phyloP scores from a whole-genome alignment of 306 rosid genomes.

The Pachyrhizus erosus region DNA sequence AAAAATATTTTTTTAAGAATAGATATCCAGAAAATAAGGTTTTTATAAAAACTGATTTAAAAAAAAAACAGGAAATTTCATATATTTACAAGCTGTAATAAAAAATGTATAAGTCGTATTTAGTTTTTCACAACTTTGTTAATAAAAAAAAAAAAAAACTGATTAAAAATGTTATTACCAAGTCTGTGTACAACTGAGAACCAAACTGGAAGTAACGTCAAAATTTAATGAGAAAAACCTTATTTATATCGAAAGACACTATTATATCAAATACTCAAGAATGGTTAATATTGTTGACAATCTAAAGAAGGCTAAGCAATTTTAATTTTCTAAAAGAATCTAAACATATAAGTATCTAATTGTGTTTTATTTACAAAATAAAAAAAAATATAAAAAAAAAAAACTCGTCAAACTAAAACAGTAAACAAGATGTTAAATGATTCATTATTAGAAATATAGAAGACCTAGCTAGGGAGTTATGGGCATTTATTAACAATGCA shows the following conservation, averaged over 20 bases:
- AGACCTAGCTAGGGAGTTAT: neutral
- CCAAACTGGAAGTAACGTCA: neutral
- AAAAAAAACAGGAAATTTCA: neutral
- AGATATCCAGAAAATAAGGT: neutral
- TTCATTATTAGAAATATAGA: neutral
- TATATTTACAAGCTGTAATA: neutral
- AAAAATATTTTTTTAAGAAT: no score
- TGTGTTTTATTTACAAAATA: neutral
- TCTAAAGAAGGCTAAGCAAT: neutral
- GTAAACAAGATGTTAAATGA: neutral
- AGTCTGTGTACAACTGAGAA: neutral
- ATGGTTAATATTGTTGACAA: neutral
- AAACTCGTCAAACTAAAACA: neutral
- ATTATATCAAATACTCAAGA: neutral
- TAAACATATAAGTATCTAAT: neutral
- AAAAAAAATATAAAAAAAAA: neutral
- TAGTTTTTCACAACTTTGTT: neutral
- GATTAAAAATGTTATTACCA: neutral
- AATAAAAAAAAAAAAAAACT: neutral
- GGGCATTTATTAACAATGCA: neutral
- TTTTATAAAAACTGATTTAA: neutral
- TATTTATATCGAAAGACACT: neutral
- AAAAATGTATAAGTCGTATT: neutral
- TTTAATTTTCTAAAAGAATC: neutral
- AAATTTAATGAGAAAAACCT: neutral